Percentiles rank a stretch among this genome's conserved stretches.
These are phyloP conservation scores for Rhizoclosmatium sp. DNA, from an alignment of 192 early-diverging fungal species.

Conservation along the genomic window DNA sequence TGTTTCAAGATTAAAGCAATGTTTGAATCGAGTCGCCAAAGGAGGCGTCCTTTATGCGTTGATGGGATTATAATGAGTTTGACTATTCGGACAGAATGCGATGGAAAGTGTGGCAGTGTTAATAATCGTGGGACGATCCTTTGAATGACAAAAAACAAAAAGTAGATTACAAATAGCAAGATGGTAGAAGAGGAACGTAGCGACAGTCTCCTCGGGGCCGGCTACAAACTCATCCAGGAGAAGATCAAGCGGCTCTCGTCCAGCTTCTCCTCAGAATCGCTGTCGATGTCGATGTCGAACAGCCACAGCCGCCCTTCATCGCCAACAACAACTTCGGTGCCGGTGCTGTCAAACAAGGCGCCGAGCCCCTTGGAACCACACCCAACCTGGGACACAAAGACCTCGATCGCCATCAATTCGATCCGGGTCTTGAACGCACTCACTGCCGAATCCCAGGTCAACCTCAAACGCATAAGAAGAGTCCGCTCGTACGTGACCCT, in stretches of 20 bases:
- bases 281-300: not conserved
- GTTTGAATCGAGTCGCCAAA: too few relatives aligned
- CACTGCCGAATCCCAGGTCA: constrained; percentile 24
- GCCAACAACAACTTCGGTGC: not conserved
- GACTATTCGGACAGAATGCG: too few relatives aligned
- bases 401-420: constrained; percentile 19
- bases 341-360: not conserved
- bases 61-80: too few relatives aligned
- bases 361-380: constrained; percentile 5
- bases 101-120: too few relatives aligned
- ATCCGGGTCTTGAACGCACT: constrained; percentile 15
- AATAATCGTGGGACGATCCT: too few relatives aligned
- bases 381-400: constrained; percentile 29
- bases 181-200: too few relatives aligned
- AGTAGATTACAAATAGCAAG: too few relatives aligned
- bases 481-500: constrained; percentile 23
- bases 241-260: not conserved
- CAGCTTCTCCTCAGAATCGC: not conserved
- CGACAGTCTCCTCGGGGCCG: not conserved
- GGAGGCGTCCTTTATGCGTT: too few relatives aligned
- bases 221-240: not conserved
- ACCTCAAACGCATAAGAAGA: constrained; percentile 13
- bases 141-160: too few relatives aligned
- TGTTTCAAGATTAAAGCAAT: too few relatives aligned
- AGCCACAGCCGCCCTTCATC: too few relatives aligned